Conservation (phyloP, 1,139 yeast genomes). For the Geotrichum histeridarum region DNA sequence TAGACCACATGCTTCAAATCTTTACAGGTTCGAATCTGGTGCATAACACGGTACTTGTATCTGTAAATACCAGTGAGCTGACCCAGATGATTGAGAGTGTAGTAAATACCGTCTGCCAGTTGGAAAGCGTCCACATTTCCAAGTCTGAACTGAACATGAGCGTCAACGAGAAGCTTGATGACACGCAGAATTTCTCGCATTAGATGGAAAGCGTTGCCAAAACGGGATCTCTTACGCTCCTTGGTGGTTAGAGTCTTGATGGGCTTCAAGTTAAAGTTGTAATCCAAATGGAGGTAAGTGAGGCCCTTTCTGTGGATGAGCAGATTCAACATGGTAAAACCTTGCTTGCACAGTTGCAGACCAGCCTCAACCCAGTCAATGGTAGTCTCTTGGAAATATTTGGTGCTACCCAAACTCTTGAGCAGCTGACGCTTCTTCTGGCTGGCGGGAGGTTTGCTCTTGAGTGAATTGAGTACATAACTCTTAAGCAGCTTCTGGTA, state of each 20-base stretch:
- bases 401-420: slow-evolving; percentile 66
- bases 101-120: slow-evolving; percentile 88
- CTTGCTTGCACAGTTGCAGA: slow-evolving; percentile 85
- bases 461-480: slow-evolving; percentile 64
- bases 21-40: slow-evolving; percentile 92
- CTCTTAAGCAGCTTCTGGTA: slow-evolving; percentile 80
- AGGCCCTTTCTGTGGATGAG: slow-evolving; percentile 87
- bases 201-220: slow-evolving; percentile 93
- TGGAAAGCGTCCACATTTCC: slow-evolving; percentile 93
- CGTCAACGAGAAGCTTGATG: slow-evolving; percentile 80
- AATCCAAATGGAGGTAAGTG: slow-evolving; percentile 88
- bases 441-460: slow-evolving; percentile 38
- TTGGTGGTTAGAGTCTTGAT: slow-evolving; percentile 94
- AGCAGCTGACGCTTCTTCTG: slow-evolving; percentile 56
- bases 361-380: slow-evolving; percentile 99
- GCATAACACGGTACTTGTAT: slow-evolving; percentile 96
- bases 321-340: slow-evolving; percentile 86
- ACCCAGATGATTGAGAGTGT: slow-evolving; percentile 86
- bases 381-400: slow-evolving; percentile 83
- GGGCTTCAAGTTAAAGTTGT: slow-evolving; percentile 92
- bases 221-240: slow-evolving; percentile 90
- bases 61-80: slow-evolving; percentile 95
- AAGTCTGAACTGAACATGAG: slow-evolving; percentile 84
- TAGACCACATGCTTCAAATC: slow-evolving; percentile 91
- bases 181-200: slow-evolving; percentile 83